Evolutionary conservation across 1,284 basidiomycete species (phyloP).

Genomic region (Earliella scabrosa): DNA sequence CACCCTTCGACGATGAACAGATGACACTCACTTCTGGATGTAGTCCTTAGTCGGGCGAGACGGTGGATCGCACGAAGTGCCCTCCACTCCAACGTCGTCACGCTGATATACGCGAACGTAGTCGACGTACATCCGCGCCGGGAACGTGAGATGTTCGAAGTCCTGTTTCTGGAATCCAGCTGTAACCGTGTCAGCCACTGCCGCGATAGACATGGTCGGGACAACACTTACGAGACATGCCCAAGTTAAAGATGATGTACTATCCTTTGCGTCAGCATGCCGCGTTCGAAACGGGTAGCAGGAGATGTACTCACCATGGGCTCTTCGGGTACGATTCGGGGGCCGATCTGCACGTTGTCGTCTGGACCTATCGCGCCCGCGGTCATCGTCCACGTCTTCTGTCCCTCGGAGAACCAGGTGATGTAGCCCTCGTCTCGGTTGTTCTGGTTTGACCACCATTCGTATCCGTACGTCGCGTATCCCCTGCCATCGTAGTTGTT

Average conservation of each 20-base stretch:
- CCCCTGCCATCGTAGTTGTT: constrained; percentile 55
- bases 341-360: constrained; percentile 51
- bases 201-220: constrained; percentile 23
- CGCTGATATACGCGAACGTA: constrained; percentile 83
- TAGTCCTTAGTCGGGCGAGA: constrained; percentile 58
- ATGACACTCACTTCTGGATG: constrained; percentile 39
- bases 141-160: constrained; percentile 69
- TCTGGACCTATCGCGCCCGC: constrained; percentile 66
- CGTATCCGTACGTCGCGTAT: constrained; percentile 70
- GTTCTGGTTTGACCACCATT: constrained; percentile 74
- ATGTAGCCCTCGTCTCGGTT: constrained; percentile 69
- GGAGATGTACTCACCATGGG: constrained; percentile 58
- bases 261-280: constrained; percentile 31
- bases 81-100: constrained; percentile 54
- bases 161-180: constrained; percentile 72
- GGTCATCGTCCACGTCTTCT: constrained; percentile 69
- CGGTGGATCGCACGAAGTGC: constrained; percentile 64
- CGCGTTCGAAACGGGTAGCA: not conserved
- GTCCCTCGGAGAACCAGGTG: constrained; percentile 70
- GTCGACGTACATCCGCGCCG: constrained; percentile 72
- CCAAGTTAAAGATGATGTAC: constrained; percentile 79
- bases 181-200: constrained; percentile 22
- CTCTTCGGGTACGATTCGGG: constrained; percentile 78
- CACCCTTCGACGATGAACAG: not conserved
- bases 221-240: constrained; percentile 65